A percentile compares a stretch with the other conserved stretches of the same genome.
phyloP scores from a whole-genome alignment of 176 grass and related monocot species.

The Musa troglodytarum region DNA sequence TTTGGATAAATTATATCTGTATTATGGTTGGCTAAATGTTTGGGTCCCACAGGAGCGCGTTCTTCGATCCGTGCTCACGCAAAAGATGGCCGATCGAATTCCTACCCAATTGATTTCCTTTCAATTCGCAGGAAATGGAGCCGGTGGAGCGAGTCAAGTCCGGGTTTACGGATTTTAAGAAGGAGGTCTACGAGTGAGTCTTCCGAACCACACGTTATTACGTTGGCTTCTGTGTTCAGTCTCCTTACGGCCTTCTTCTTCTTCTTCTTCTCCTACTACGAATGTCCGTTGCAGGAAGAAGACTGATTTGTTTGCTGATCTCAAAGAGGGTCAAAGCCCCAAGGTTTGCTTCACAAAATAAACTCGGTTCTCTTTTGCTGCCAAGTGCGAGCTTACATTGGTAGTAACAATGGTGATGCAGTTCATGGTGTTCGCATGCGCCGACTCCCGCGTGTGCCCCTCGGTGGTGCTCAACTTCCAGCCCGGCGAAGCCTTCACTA shows the following conservation, averaged over 20 bases:
- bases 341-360: background rate
- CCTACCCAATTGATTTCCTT: no score
- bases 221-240: no score
- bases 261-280: background rate
- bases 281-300: background rate
- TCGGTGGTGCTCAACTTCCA: constrained; percentile 34
- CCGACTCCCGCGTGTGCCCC: constrained; percentile 38
- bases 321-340: constrained; percentile 14
- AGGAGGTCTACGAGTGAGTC: constrained; percentile 5
- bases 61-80: no score
- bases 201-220: background rate
- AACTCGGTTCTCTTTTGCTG: background rate
- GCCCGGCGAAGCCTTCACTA: constrained; percentile 35
- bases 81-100: no score
- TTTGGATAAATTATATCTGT: no score
- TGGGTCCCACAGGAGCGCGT: no score
- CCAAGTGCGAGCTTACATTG: background rate
- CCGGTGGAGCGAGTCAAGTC: background rate
- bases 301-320: background rate
- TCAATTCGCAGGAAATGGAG: background rate
- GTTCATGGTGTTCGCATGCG: constrained; percentile 43
- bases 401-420: background rate
- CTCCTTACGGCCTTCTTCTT: no score
- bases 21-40: no score
- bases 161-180: constrained; percentile 5